These are phyloP conservation scores for Calycina herbarum DNA, from an alignment of 2,329 filamentous ascomycete genomes.

Conservation along the genomic window DNA sequence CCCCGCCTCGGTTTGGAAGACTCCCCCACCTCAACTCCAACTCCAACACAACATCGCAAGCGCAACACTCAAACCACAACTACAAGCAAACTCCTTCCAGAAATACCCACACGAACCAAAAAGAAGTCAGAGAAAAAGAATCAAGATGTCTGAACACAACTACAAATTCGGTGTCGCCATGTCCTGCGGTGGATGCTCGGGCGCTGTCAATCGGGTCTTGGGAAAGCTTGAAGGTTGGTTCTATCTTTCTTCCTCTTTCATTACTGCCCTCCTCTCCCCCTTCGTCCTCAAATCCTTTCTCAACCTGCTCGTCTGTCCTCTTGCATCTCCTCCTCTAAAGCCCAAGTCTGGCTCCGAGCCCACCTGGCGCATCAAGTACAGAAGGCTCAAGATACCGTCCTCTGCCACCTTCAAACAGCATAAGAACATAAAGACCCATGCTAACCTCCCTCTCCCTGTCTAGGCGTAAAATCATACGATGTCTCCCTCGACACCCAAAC, in stretches of 20 bases:
- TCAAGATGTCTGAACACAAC: conserved; percentile 62
- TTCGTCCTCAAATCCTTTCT: neutral
- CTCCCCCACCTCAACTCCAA: neutral
- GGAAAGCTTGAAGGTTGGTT: conserved; percentile 82
- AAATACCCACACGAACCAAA: neutral
- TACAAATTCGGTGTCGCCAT: conserved; percentile 96
- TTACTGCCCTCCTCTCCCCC: neutral
- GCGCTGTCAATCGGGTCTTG: conserved; percentile 86
- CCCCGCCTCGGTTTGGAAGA: too few relatives aligned
- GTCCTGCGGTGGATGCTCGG: conserved; percentile 95
- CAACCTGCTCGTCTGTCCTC: too few relatives aligned
- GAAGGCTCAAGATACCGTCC: too few relatives aligned
- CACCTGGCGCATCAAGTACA: too few relatives aligned
- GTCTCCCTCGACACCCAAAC: conserved; percentile 86
- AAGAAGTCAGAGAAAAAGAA: conserved; percentile 25
- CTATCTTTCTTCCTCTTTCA: conserved; percentile 10
- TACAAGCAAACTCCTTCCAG: neutral
- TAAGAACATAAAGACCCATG: neutral
- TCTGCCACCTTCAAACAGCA: too few relatives aligned
- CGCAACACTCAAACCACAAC: neutral
- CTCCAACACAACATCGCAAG: neutral
- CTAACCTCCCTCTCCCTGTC: conserved; percentile 7
- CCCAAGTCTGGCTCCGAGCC: too few relatives aligned
- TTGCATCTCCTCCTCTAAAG: too few relatives aligned
- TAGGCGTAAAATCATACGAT: conserved; percentile 84